Evolutionary conservation across 805 yeast species (phyloP).

Genomic region (Scheffersomyces lignosus): DNA sequence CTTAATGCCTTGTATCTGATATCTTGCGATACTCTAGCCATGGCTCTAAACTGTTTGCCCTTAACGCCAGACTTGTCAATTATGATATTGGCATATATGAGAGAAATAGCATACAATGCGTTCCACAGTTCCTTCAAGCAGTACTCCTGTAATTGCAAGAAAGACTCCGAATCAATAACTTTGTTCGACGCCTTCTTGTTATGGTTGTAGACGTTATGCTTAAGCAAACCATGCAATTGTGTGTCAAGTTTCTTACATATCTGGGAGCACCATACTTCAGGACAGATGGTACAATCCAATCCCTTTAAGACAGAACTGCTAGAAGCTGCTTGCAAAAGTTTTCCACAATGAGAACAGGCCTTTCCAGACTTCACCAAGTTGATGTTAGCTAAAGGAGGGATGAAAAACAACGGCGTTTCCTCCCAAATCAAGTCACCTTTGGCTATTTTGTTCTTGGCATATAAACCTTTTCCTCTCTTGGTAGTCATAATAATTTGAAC

Average conservation of each 20-base stretch:
- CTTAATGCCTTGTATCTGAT: slow-evolving; percentile 58
- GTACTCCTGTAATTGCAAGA: slow-evolving; percentile 57
- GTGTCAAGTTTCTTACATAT: slow-evolving; percentile 56
- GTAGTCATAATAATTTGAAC: slow-evolving; percentile 51
- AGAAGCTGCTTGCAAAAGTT: slow-evolving; percentile 37
- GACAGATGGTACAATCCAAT: slow-evolving; percentile 65
- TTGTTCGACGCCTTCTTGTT: slow-evolving; percentile 32
- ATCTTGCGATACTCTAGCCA: slow-evolving; percentile 72
- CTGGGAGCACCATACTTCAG: slow-evolving; percentile 69
- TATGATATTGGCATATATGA: slow-evolving; percentile 49
- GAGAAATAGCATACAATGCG: slow-evolving; percentile 64
- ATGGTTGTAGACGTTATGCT: slow-evolving; percentile 47
- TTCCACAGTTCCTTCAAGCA: slow-evolving; percentile 67
- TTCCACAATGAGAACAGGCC: slow-evolving; percentile 75
- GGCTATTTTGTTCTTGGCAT: slow-evolving; percentile 46
- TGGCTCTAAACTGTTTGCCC: slow-evolving; percentile 51
- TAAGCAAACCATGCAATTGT: slow-evolving; percentile 51
- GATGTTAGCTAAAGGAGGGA: slow-evolving; percentile 69
- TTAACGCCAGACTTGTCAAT: slow-evolving; percentile 43
- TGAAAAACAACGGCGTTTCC: slow-evolving; percentile 57
- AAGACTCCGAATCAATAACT: slow-evolving; percentile 45
- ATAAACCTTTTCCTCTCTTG: slow-evolving; percentile 61
- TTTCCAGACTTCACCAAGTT: slow-evolving; percentile 58
- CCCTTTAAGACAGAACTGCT: slow-evolving; percentile 41
- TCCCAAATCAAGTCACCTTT: slow-evolving; percentile 60